Base-by-base conservation (phyloP, 2,329 filamentous ascomycete species). In the Calonectria pteridis region DNA sequence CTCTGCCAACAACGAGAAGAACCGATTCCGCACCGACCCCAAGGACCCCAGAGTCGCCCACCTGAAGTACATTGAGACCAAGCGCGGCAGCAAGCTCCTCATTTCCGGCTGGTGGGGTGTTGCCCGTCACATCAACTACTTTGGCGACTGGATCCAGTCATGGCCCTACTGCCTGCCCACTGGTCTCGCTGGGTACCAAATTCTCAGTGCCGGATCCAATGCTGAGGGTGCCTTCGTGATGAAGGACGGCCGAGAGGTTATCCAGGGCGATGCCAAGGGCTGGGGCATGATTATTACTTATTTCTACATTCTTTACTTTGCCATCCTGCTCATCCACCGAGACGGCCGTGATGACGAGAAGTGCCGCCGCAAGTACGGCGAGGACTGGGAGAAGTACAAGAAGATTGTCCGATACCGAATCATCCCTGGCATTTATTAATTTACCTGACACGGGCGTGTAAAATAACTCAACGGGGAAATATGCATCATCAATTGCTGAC, bases 301-400 rank as follows among this genome's bases (percentile, higher is more conserved):
- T 87, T 98, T 98, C 83, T 98, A 97, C 86, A 89, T 98, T 78
- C 81, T 98, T 10, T 98, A 98, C 87, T 98, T 98, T 86, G 95
- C 93, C 4, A 86, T 98, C 16, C 86, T 98, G 75, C 89, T 98
- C 14, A 88, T 98, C 68, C 96, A 98, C 83, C 93, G 96, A 26
- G 95, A 98, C 83, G 87, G 92, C 72, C 90, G 96, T 67, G 96
- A 98, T 78, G 96, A 98, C 78, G 94, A 95, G 83, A 98, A 98
- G 88, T 98, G 96, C 84, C 88, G 90, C 76, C 91, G 91, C 82
- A 98, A 98, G 89, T 98, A 98, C 81, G 96, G 96, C 31, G 93
- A 93, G 78, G 95, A 98, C 82, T 98, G 96, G 96, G 91, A 95
- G 76, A 91, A 92, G 85, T 98, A 98, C 85, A 95, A 94, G 84